phyloP scores from a whole-genome alignment of 495 filamentous ascomycete genomes.

The Penicillium paxilli region DNA sequence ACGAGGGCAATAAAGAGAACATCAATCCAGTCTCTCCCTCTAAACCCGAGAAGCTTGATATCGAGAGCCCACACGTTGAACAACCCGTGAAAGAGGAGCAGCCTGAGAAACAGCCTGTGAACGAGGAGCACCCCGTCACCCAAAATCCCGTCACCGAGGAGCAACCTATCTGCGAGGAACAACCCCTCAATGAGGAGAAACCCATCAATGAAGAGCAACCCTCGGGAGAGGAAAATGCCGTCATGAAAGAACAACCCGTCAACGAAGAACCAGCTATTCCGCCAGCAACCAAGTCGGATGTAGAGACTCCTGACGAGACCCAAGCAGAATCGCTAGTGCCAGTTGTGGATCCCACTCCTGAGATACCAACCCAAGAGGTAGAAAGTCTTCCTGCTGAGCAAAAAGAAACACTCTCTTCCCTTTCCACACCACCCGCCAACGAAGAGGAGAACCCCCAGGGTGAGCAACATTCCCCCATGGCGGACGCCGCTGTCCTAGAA shows the following conservation, averaged over 20 bases:
- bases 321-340: not conserved
- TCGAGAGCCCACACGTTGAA: constrained; percentile 4
- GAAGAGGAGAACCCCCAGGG: constrained; percentile 3
- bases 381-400: not conserved
- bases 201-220: too few species aligned
- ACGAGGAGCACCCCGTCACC: too few species aligned
- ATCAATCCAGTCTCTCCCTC: constrained; percentile 10
- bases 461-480: not conserved
- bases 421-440: not conserved
- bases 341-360: not conserved
- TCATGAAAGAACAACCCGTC: too few species aligned
- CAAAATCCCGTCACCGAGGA: too few species aligned
- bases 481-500: constrained; percentile 18
- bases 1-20: constrained; percentile 37
- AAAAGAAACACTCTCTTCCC: not conserved
- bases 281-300: not conserved
- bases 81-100: not conserved
- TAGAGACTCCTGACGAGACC: not conserved
- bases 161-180: too few species aligned
- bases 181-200: constrained; percentile 1
- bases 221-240: not conserved
- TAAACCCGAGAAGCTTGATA: constrained; percentile 6
- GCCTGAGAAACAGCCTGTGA: not conserved
- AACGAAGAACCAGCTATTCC: not conserved
- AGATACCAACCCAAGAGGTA: not conserved